Conservation (phyloP, 2,329 filamentous ascomycete genomes). For the Fusarium albidum region DNA sequence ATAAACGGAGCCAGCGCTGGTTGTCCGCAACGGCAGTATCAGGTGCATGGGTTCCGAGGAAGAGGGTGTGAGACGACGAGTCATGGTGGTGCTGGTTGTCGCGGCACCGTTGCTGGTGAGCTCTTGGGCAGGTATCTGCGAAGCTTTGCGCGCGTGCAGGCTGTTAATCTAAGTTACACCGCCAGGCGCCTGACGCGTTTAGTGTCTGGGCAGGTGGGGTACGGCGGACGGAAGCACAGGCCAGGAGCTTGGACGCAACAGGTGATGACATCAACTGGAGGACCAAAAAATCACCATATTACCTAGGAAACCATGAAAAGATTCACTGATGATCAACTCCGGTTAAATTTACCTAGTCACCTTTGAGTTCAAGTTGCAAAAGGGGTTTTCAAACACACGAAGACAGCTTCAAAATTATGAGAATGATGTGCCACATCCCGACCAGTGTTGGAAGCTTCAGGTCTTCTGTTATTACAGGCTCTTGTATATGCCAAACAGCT, state of each 20-base stretch:
- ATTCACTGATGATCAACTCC: background rate
- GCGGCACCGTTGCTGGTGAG: background rate
- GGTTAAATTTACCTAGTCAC: too few species aligned
- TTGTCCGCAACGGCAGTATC: background rate
- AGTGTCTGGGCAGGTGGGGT: conserved; percentile 29
- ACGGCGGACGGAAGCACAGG: conserved; percentile 1
- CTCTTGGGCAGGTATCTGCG: background rate
- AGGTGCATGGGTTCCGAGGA: background rate
- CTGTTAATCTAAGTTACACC: background rate
- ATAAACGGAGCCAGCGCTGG: background rate
- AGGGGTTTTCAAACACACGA: background rate
- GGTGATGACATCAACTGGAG: conserved; percentile 16
- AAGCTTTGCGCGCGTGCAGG: background rate
- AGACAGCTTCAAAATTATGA: too few species aligned
- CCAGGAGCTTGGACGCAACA: conserved; percentile 9
- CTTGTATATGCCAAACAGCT: background rate
- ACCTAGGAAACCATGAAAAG: background rate
- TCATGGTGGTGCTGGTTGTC: background rate
- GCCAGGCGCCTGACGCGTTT: background rate
- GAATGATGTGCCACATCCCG: too few species aligned
- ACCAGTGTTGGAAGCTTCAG: too few species aligned
- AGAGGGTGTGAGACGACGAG: background rate
- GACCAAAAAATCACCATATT: background rate
- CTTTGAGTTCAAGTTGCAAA: too few species aligned
- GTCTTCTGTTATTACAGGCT: too few species aligned